Base-by-base conservation (phyloP, 139 green algal genomes). In the Chlamydomonas incerta region DNA sequence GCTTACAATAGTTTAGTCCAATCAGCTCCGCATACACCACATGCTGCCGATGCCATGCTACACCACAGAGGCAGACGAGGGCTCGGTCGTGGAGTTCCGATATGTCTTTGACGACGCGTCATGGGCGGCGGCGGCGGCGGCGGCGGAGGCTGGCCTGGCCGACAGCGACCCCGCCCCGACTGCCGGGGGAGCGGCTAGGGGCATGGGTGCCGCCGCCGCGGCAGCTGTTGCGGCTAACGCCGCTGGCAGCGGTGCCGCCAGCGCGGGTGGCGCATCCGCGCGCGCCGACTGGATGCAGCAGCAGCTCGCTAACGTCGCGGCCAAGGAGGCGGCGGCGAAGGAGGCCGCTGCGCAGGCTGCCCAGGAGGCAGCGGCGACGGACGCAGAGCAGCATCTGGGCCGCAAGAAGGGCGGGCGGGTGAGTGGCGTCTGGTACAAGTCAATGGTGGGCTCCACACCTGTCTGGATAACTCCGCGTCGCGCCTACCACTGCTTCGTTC, bases 91-190 rank as follows among this genome's bases (percentile, higher is more conserved):
- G 17, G 77, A 83, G 63, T 83, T 83, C 31, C 63, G 63, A 1
- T 83, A 74, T 63, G n/a, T 83, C 2, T 74, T 47, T 20, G 77
- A 74, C 63, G 63, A 65, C 65, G 62, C 63, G 2, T 73, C 35
- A 1, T 72, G 57, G 60, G 55, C 20, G 55, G 55, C 67, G 17
- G 67, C 31, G 9, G 55, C 50, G 50, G 11, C 17, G 55, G 55
- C 11, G 55, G 55, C 55, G 55, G 55, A 60, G 70, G 10, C 28
- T 24, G 35, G 37, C 24, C 70, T 29, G 35, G 9, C 37, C n/a
- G 66, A 46, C 66, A 29, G 34, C n/a, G 66, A 47, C 68, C 35
- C 35, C 18, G 34, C 2, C 47, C 33, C 17, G 68, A 14, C 52
- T 15, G 52, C 52, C 52, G 52, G 13, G 13, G 52, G 13, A 58